These are phyloP conservation scores for Lasiosphaeriaceae sp. DNA, from an alignment of 495 filamentous ascomycete genomes.

Conservation along the genomic window DNA sequence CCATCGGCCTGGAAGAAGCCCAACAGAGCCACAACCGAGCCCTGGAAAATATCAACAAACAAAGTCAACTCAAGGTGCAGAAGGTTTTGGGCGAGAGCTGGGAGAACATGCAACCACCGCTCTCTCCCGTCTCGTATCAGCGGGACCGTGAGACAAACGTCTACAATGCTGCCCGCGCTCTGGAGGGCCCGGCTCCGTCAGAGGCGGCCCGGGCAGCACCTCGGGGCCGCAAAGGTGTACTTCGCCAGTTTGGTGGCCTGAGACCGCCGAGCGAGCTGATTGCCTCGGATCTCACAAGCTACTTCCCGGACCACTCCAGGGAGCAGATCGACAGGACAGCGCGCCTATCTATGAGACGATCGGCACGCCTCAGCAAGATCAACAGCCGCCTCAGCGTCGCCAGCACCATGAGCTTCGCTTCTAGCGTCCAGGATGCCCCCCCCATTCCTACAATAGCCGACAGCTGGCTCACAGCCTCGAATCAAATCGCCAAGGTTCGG, in stretches of 20 bases:
- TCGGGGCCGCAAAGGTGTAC: constrained; percentile 58
- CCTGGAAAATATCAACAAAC: constrained; percentile 59
- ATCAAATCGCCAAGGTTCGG: constrained; percentile 47
- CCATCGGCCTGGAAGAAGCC: constrained; percentile 75
- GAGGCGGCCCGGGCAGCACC: constrained; percentile 43
- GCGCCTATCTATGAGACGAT: constrained; percentile 83
- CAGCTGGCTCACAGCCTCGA: constrained; percentile 71
- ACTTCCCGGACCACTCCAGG: constrained; percentile 91
- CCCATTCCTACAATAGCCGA: constrained; percentile 97
- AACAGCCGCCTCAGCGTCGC: constrained; percentile 89
- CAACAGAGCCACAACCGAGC: constrained; percentile 68
- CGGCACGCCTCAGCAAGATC: constrained; percentile 82
- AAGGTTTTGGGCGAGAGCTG: constrained; percentile 81
- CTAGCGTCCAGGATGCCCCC: constrained; percentile 81
- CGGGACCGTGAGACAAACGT: constrained; percentile 60
- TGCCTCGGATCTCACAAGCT: constrained; percentile 88
- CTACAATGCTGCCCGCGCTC: constrained; percentile 53
- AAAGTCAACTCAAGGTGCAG: constrained; percentile 70
- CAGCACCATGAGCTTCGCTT: constrained; percentile 89
- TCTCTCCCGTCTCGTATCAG: constrained; percentile 68
- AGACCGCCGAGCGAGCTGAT: constrained; percentile 96
- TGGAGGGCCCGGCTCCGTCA: constrained; percentile 55
- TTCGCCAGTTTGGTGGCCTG: constrained; percentile 76
- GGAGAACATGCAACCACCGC: constrained; percentile 72
- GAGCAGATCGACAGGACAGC: constrained; percentile 93